phyloP scores from a whole-genome alignment of 23 red algal genomes.

The Chondrus crispus region DNA sequence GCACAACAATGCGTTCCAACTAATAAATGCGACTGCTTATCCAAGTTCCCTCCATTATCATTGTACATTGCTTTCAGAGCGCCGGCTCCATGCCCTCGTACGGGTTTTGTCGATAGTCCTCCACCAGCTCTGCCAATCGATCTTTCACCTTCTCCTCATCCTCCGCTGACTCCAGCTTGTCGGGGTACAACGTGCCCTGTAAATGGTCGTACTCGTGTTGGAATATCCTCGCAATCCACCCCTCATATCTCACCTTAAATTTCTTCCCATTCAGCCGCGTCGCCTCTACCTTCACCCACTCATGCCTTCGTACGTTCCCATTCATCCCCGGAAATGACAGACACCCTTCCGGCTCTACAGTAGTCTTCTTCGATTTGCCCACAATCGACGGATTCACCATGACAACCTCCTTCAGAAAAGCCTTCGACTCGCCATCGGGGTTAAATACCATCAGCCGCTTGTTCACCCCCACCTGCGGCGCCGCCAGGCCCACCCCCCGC shows the following conservation, averaged over 20 bases:
- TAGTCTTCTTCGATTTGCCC: constrained; percentile 54
- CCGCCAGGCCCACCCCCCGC: constrained; percentile 88
- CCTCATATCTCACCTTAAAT: constrained; percentile 78
- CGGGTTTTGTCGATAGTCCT: constrained; percentile 14
- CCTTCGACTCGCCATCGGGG: constrained; percentile 53
- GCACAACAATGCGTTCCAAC: too few relatives aligned
- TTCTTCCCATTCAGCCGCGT: constrained; percentile 78
- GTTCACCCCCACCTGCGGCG: constrained; percentile 95
- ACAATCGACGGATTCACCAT: constrained; percentile 91
- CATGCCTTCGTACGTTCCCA: constrained; percentile 65
- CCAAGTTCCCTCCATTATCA: too few relatives aligned
- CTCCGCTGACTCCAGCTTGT: constrained; percentile 72
- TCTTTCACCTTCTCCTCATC: constrained; percentile 53
- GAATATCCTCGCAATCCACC: constrained; percentile 92
- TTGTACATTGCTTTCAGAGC: background rate
- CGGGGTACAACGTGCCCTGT: constrained; percentile 83
- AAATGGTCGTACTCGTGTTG: constrained; percentile 98
- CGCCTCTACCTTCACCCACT: constrained; percentile 92
- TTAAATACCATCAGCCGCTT: constrained; percentile 96
- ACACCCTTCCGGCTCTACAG: constrained; percentile 78
- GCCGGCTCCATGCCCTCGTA: constrained; percentile 16
- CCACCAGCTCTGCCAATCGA: constrained; percentile 22
- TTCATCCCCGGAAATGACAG: constrained; percentile 92
- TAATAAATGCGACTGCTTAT: too few relatives aligned
- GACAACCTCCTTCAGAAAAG: constrained; percentile 85